Base-by-base conservation (phyloP, 164 flowering plant genomes). In the Vitis rupestris region DNA sequence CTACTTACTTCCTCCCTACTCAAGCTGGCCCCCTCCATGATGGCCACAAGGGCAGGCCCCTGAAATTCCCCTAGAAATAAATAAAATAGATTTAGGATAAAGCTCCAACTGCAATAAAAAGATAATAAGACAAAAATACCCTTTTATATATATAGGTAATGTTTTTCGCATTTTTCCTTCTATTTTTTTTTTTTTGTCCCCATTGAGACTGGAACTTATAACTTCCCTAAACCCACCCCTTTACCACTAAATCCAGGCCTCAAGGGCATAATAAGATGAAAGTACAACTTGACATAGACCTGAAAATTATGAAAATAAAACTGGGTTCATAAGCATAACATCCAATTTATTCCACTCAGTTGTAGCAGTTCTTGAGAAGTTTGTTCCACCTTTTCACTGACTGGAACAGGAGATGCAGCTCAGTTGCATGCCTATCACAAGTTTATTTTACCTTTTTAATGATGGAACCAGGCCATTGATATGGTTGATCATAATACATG, bases 31-130 rank as follows among this genome's bases (percentile, higher is more conserved):
- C 94, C 99, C 75, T 92, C 99, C 56, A 95, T 66, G 64, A 95
- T 78, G 56, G 82, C 98, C 50, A 91, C 82, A 63, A 95, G 64
- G 49, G 94, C 93, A 75, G 99, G 99, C 64, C 99, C 99, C 76
- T 95, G 99, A 83, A 87, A 95, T 66, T 91, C 97, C 78, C 91
- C 99, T 95, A 84, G 30, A 67, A 10, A 17, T 62, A 16, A 14
- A 75, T n/a, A 54, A 59, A 68, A 68, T 64, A 51, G n/a, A 63
- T 37, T 59, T 44, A 63, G 37, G 50, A 17, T 17, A 63, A 37
- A 14, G 52, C 50, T 57, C 65, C 61, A 55, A 66, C 16, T 44
- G 10, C 16, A 31, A 51, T 9, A 52, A 50, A 50, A 37, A 61
- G 31, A 50, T 3, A 30, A 30, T 11, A 61, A 31, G 65, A 10